Evolutionary conservation across 768 basidiomycete species (phyloP).

Genomic region (Cyathus striatus): DNA sequence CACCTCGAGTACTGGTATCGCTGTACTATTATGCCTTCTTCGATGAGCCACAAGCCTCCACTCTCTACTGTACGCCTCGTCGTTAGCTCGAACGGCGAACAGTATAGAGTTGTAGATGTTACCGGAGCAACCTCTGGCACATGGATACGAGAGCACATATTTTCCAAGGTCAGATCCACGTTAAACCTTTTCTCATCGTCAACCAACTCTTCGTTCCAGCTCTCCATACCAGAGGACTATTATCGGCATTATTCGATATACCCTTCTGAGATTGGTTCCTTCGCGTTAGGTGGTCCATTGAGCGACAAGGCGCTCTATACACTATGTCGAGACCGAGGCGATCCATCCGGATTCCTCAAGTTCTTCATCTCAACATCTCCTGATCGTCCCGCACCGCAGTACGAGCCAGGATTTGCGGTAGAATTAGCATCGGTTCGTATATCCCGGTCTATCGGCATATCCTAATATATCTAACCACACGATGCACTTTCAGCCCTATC

Average conservation of each 20-base stretch:
- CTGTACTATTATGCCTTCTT: no score
- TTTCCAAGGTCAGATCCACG: constrained; percentile 29
- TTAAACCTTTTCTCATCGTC: neutral
- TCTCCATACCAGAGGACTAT: constrained; percentile 37
- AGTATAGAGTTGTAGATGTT: constrained; percentile 44
- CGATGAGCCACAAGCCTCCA: constrained; percentile 8
- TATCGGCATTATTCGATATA: constrained; percentile 37
- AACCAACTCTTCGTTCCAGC: constrained; percentile 16
- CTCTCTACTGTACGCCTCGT: constrained; percentile 37
- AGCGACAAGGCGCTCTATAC: constrained; percentile 33
- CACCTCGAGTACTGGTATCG: no score
- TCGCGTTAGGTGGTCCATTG: constrained; percentile 34
- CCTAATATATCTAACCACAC: neutral
- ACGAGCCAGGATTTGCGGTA: constrained; percentile 11
- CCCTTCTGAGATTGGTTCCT: constrained; percentile 42
- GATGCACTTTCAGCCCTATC: neutral
- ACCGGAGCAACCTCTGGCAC: constrained; percentile 39
- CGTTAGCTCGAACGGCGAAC: constrained; percentile 44
- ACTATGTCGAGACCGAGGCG: constrained; percentile 38
- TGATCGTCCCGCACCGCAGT: constrained; percentile 29
- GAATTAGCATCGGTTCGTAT: constrained; percentile 6
- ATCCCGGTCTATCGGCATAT: neutral
- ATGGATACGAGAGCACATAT: constrained; percentile 39
- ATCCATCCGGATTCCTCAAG: constrained; percentile 43
- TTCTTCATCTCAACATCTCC: constrained; percentile 45